These are phyloP conservation scores for Arachnomyces sp. DNA, from an alignment of 2,329 filamentous ascomycete species.

Conservation along the genomic window DNA sequence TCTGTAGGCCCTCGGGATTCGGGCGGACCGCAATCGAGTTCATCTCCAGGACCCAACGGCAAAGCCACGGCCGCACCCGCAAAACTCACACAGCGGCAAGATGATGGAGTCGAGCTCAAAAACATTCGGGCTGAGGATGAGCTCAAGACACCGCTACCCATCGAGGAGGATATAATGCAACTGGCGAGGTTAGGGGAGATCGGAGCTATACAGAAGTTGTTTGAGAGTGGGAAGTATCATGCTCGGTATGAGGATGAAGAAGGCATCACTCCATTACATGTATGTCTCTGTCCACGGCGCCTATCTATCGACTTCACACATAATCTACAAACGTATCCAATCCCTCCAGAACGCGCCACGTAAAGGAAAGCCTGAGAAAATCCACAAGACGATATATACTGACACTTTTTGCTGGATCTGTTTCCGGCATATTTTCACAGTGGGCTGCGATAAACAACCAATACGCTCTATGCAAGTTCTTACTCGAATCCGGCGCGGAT, in stretches of 20 bases:
- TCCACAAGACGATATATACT: too few relatives aligned
- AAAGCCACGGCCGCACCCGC: constrained; percentile 27
- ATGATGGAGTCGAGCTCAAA: constrained; percentile 33
- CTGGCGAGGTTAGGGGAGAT: constrained; percentile 83
- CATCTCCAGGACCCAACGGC: constrained; percentile 20
- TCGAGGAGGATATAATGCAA: constrained; percentile 88
- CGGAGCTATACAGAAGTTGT: constrained; percentile 77
- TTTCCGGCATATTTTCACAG: constrained; percentile 41
- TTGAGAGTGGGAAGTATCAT: constrained; percentile 72
- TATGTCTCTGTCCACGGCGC: constrained; percentile 39
- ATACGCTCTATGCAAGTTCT: constrained; percentile 92
- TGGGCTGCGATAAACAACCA: constrained; percentile 99
- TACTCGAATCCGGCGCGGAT: constrained; percentile 77
- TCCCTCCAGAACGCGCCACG: not conserved
- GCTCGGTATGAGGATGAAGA: constrained; percentile 81
- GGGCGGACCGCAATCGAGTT: constrained; percentile 17
- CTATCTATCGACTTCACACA: constrained; percentile 1
- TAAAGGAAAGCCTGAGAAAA: not conserved
- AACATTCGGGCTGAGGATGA: constrained; percentile 24
- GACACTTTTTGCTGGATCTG: constrained; percentile 1
- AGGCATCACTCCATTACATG: constrained; percentile 91
- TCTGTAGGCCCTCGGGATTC: constrained; percentile 18
- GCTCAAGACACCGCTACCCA: constrained; percentile 27
- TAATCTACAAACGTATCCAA: not conserved
- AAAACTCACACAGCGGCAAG: constrained; percentile 21